A percentile compares a stretch with the other conserved stretches of the same genome.
These are phyloP conservation scores for Talaromyces sp. DNA, from an alignment of 2,329 filamentous ascomycete species.

Conservation along the genomic window DNA sequence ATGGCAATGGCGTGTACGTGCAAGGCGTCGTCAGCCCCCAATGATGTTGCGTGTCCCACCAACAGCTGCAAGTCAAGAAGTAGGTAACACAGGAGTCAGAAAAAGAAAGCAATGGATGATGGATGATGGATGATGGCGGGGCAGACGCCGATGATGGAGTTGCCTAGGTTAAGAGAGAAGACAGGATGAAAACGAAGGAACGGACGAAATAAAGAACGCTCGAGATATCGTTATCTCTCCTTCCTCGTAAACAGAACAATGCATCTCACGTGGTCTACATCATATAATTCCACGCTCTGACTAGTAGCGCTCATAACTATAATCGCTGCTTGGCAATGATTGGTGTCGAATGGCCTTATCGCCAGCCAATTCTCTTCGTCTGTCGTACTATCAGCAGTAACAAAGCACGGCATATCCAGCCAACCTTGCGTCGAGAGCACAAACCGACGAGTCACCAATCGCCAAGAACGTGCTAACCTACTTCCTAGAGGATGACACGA, in stretches of 20 bases:
- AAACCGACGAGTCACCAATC: slow-evolving; percentile 3
- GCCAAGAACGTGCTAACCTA: slow-evolving; percentile 5
- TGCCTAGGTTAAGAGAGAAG: neutral
- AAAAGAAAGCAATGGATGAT: neutral
- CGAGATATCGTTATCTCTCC: neutral
- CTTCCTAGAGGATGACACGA: too few relatives aligned
- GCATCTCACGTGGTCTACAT: neutral
- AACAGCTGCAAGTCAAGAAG: neutral
- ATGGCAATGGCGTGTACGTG: neutral
- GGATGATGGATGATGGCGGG: neutral
- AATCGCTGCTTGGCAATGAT: neutral
- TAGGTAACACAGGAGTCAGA: slow-evolving; percentile 6
- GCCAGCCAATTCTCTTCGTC: slow-evolving; percentile 10
- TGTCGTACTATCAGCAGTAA: neutral
- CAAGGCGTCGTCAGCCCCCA: neutral
- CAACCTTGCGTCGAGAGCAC: slow-evolving; percentile 4
- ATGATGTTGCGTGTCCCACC: slow-evolving; percentile 1
- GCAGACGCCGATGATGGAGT: neutral
- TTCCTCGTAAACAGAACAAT: neutral
- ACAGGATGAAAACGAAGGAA: neutral
- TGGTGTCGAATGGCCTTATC: neutral
- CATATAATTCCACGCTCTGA: neutral
- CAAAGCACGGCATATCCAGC: slow-evolving; percentile 5
- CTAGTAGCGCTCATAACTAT: neutral
- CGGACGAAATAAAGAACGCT: neutral